Conservation (phyloP, 306 rosid species). For the Dryas drummondii region DNA sequence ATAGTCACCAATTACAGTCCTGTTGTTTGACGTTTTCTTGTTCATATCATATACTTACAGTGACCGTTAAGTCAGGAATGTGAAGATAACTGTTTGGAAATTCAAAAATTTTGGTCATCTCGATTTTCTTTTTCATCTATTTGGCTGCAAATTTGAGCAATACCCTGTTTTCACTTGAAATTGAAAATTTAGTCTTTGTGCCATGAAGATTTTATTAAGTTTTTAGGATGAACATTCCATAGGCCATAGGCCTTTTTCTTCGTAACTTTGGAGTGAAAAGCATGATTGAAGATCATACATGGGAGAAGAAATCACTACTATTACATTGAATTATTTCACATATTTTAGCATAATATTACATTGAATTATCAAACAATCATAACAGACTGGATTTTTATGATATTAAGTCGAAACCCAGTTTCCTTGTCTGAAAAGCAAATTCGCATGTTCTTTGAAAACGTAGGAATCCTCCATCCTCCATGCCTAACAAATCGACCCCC, state of each 20-base stretch:
- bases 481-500: background rate
- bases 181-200: background rate
- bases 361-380: conserved; percentile 1
- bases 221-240: background rate
- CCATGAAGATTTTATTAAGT: background rate
- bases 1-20: background rate
- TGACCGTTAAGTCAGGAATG: background rate
- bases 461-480: background rate
- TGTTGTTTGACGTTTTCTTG: background rate
- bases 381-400: background rate
- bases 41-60: background rate
- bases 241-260: background rate
- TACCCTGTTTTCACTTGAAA: background rate
- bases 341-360: background rate
- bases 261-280: background rate
- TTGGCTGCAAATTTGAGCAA: background rate
- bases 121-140: background rate
- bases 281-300: background rate
- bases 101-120: background rate
- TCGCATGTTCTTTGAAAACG: background rate
- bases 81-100: background rate
- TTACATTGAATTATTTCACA: background rate
- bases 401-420: background rate
- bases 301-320: background rate
- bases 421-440: background rate